phyloP scores from a whole-genome alignment of 164 flowering plant genomes.

The Liriodendron chinense region DNA sequence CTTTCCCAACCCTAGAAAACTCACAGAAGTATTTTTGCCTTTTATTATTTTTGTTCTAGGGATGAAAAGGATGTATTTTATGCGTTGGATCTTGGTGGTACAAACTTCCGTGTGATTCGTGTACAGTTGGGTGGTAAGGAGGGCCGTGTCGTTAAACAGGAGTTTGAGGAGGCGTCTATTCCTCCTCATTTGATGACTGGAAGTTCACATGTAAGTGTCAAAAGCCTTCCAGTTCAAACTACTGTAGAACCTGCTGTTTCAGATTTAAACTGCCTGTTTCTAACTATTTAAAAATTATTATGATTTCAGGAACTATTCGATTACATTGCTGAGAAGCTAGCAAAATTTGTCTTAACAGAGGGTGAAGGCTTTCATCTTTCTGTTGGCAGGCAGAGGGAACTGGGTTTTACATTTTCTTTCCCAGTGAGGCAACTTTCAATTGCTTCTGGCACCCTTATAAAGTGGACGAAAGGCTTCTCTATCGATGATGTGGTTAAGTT shows the following conservation, averaged over 20 bases:
- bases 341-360: slow-evolving; percentile 80
- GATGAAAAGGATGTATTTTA: slow-evolving; percentile 86
- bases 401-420: slow-evolving; percentile 97
- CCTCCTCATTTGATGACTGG: slow-evolving; percentile 90
- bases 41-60: slow-evolving; percentile 30
- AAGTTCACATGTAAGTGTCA: slow-evolving; percentile 62
- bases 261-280: neutral
- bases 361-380: slow-evolving; percentile 52
- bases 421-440: slow-evolving; percentile 82
- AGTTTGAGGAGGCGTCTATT: slow-evolving; percentile 83
- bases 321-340: slow-evolving; percentile 73
- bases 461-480: slow-evolving; percentile 92
- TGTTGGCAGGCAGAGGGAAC: slow-evolving; percentile 78
- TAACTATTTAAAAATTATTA: neutral
- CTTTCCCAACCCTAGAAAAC: neutral
- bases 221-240: neutral
- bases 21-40: neutral
- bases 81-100: slow-evolving; percentile 97
- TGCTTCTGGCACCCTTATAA: slow-evolving; percentile 73
- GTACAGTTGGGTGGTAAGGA: slow-evolving; percentile 80
- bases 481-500: slow-evolving; percentile 73
- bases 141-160: slow-evolving; percentile 55
- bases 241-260: neutral
- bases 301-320: slow-evolving; percentile 74
- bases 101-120: slow-evolving; percentile 93